Percentiles rank a stretch among this genome's conserved stretches.
phyloP scores from a whole-genome alignment of 164 flowering plant genomes.

The Vitis labrusca region DNA sequence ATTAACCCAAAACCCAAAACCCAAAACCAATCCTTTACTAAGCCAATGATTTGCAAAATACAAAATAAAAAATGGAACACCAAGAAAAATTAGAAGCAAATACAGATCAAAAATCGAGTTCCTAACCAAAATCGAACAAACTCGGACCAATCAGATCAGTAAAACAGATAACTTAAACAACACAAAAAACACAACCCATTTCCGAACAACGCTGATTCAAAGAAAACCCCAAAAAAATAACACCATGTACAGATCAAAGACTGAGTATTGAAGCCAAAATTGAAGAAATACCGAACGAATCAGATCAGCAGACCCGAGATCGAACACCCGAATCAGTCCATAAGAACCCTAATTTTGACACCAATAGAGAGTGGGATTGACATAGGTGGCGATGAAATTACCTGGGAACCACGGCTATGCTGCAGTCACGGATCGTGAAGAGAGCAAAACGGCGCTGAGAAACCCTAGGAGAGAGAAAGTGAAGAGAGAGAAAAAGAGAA shows the following conservation, averaged over 20 bases:
- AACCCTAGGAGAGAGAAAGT: slow-evolving; percentile 21
- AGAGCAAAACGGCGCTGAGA: slow-evolving; percentile 15
- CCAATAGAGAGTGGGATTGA: background rate
- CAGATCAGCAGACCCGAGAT: background rate
- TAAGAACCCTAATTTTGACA: background rate
- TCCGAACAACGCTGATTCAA: too few relatives aligned
- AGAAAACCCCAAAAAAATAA: background rate
- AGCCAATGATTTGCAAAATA: too few relatives aligned
- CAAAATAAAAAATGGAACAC: too few relatives aligned
- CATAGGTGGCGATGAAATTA: background rate
- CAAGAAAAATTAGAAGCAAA: too few relatives aligned
- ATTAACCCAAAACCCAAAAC: too few relatives aligned
- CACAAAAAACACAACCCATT: too few relatives aligned
- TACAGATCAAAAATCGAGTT: too few relatives aligned
- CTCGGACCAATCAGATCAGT: too few relatives aligned
- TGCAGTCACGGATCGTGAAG: slow-evolving; percentile 11
- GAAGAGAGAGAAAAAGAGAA: slow-evolving; percentile 6
- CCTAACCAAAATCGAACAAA: too few relatives aligned
- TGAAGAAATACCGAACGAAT: background rate
- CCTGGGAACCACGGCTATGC: slow-evolving; percentile 1
- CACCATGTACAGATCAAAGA: slow-evolving; percentile 6
- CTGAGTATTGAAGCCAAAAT: background rate
- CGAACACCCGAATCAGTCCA: slow-evolving; percentile 1
- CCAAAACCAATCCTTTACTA: too few relatives aligned
- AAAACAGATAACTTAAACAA: too few relatives aligned